Evolutionary conservation across 2,329 filamentous ascomycete species (phyloP), one percentile per base, ranked within the genome.

Genomic region (Neonectria faginata): DNA sequence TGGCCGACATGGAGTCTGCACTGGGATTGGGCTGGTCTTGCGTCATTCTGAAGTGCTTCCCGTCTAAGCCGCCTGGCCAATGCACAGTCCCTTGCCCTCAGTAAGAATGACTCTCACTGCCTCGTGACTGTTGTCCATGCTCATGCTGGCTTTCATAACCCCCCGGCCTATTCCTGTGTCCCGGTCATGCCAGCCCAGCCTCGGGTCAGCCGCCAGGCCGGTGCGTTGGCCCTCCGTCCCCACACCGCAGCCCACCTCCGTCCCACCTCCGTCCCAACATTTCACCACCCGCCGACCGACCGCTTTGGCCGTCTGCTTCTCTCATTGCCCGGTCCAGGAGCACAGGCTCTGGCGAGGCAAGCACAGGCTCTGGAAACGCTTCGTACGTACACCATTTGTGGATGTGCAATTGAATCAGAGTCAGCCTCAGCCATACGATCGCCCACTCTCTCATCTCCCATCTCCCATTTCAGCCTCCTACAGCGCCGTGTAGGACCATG

Each of bases 201-300:
- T 53, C 61, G 58, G 64, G 62, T 63, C 57, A 66, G 63, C 70
- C 59, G 58, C 52, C 67, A 57, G 62, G 60, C 57, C 65, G 63
- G 69, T 73, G 70, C 69, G 70, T 62, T 73, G 70, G 70, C 66
- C 58, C 54, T 57, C 67, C 60, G 57, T 61, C 65, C 69, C 71
- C 70, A 69, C 70, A 50, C 65, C 47, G 58, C 60, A 42, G 63
- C 41, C 64, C 60, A 61, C 53, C 60, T 67, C 63, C 67, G 68
- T 61, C 57, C 61, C 64, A 64, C 57, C 65, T 69, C 63, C 55
- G 55, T 70, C 66, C 59, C 70, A 68, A 67, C 69, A 70, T 54
- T 72, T 72, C 68, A 71, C 70, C 54, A 44, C 27, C 48, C 33
- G 41, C 53, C 41, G 27, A 31, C 27, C 41, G n/a, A 31, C 27